A percentile compares a stretch with the other conserved stretches of the same genome.
Evolutionary conservation across 108 stramenopile species (phyloP).

Genomic region (Cyclostephanos tholiformis): DNA sequence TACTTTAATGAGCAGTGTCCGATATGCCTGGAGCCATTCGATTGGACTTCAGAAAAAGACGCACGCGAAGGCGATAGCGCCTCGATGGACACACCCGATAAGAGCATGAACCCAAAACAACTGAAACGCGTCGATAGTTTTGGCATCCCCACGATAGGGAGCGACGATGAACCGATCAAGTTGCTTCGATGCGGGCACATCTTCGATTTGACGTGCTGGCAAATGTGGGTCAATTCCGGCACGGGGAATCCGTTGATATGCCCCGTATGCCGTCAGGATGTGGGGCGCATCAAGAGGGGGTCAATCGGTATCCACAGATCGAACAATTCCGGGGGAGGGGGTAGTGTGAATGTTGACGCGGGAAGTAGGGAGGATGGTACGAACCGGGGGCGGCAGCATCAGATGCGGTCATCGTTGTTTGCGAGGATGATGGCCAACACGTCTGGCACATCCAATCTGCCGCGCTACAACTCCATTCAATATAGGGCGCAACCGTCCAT

Average conservation of each 20-base stretch:
- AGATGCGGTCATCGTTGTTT: constrained; percentile 18
- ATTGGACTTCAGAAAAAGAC: constrained; percentile 18
- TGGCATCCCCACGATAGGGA: constrained; percentile 69
- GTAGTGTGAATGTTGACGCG: neutral
- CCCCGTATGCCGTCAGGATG: constrained; percentile 84
- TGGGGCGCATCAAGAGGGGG: constrained; percentile 43
- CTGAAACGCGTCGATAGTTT: constrained; percentile 67
- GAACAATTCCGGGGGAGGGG: neutral
- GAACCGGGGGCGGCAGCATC: constrained; percentile 4
- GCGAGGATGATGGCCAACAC: constrained; percentile 14
- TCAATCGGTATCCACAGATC: neutral
- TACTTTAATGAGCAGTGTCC: constrained; percentile 52
- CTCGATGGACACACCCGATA: constrained; percentile 3
- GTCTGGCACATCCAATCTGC: constrained; percentile 17
- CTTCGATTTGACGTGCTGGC: constrained; percentile 89
- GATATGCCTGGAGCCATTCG: constrained; percentile 82
- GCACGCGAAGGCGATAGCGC: neutral
- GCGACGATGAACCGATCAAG: constrained; percentile 73
- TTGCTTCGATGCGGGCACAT: constrained; percentile 88
- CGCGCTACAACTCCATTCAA: constrained; percentile 18
- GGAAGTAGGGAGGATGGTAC: constrained; percentile 6
- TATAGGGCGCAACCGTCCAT: neutral
- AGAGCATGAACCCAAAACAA: constrained; percentile 15
- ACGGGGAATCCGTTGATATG: constrained; percentile 81
- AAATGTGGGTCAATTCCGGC: constrained; percentile 74